phyloP scores from a whole-genome alignment of 1,139 yeast species.

The Tardiomyces digboiensis region DNA sequence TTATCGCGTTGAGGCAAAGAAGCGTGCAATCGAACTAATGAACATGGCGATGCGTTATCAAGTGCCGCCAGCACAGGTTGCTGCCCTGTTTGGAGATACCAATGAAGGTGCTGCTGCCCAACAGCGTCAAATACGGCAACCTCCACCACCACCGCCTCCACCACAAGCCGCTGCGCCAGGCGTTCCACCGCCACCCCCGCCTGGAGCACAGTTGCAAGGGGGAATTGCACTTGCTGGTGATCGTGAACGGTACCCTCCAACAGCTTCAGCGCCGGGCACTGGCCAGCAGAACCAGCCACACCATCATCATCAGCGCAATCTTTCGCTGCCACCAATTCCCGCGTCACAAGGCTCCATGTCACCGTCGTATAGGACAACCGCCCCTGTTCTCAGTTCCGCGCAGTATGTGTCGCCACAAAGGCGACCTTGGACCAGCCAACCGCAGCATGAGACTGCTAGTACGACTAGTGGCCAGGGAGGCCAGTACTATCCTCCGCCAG shows the following conservation, averaged over 20 bases:
- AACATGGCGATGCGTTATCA: slow-evolving; percentile 53
- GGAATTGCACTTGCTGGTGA: background rate
- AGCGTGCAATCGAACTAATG: slow-evolving; percentile 50
- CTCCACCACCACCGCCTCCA: background rate
- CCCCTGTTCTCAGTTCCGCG: background rate
- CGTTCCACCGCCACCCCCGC: background rate
- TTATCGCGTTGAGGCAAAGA: slow-evolving; percentile 55
- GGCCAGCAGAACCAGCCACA: background rate
- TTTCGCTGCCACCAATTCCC: background rate
- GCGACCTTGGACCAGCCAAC: background rate
- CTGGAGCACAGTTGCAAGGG: background rate
- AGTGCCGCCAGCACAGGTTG: slow-evolving; percentile 60
- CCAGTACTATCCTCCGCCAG: background rate
- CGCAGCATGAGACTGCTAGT: no score
- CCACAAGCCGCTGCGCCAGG: background rate
- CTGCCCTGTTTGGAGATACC: slow-evolving; percentile 46
- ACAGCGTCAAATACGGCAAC: slow-evolving; percentile 1
- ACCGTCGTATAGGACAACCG: background rate
- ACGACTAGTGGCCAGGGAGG: no score
- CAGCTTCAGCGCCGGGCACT: background rate
- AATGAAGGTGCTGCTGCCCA: slow-evolving; percentile 1
- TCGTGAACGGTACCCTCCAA: background rate
- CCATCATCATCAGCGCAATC: background rate
- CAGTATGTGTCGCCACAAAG: background rate
- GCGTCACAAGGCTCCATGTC: background rate